Conservation (phyloP, 2,329 filamentous ascomycete genomes). For the Cercospora sp. region DNA sequence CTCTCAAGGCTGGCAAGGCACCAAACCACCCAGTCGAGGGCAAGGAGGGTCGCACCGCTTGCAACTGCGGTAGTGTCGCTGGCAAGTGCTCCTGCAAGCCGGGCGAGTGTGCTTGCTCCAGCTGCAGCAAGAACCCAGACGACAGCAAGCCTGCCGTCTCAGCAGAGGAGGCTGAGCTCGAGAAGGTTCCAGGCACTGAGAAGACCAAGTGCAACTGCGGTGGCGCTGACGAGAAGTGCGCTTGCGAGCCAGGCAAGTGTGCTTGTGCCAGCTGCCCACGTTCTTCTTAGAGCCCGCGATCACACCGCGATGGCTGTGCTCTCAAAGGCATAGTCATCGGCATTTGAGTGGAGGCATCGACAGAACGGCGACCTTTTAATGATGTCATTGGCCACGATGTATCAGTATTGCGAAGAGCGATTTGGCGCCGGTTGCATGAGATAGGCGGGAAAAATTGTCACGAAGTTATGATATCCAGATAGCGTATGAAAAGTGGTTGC, state of each 20-base stretch:
- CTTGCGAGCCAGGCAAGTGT: conserved; percentile 51
- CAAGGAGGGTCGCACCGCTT: conserved; percentile 45
- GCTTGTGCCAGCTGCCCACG: conserved; percentile 51
- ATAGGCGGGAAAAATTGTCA: not conserved
- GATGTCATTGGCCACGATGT: conserved; percentile 9
- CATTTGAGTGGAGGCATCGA: not conserved
- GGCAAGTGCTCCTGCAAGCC: conserved; percentile 48
- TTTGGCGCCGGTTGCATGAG: conserved; percentile 9
- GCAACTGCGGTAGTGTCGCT: conserved; percentile 47
- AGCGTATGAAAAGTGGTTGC: not conserved
- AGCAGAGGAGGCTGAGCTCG: conserved; percentile 41
- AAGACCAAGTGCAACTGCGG: conserved; percentile 54
- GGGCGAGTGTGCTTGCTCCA: conserved; percentile 49
- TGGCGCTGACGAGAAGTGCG: conserved; percentile 47
- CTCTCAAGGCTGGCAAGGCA: conserved; percentile 68
- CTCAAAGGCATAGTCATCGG: not conserved
- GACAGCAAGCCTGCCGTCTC: conserved; percentile 28
- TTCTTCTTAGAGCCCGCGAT: conserved; percentile 29
- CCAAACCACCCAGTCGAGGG: conserved; percentile 46
- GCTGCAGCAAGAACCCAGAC: conserved; percentile 51
- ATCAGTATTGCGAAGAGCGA: conserved; percentile 3
- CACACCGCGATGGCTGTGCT: not conserved
- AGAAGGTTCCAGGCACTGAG: conserved; percentile 54
- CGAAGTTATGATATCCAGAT: conserved; percentile 12
- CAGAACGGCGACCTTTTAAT: conserved; percentile 11